Evolutionary conservation across 768 basidiomycete species (phyloP).

Genomic region (Pholiota microspora): DNA sequence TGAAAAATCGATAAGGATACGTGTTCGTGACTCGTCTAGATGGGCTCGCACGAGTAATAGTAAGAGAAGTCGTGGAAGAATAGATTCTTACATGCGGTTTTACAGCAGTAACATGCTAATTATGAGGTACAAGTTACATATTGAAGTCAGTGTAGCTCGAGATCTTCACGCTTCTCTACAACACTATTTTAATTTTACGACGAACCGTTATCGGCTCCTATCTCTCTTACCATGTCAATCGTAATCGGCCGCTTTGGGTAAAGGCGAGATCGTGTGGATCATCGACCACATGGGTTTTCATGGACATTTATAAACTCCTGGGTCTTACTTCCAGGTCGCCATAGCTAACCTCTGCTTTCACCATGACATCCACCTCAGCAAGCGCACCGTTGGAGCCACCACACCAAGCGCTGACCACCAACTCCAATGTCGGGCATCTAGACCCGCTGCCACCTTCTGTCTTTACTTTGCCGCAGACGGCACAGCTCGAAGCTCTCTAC

Average conservation of each 20-base stretch:
- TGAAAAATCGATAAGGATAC: background rate
- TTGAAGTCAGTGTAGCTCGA: background rate
- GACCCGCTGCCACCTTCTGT: slow-evolving; percentile 72
- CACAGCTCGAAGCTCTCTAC: slow-evolving; percentile 92
- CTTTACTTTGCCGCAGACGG: slow-evolving; percentile 85
- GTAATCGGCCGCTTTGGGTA: background rate
- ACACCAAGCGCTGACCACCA: slow-evolving; percentile 29
- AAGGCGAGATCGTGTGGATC: background rate
- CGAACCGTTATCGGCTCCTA: slow-evolving; percentile 4
- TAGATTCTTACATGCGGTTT: background rate
- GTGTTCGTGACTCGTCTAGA: background rate
- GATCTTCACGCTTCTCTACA: background rate
- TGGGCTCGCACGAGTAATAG: background rate
- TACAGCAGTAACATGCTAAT: background rate
- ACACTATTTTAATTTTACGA: background rate
- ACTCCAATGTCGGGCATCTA: slow-evolving; percentile 36
- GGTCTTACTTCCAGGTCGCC: background rate
- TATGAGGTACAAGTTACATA: background rate
- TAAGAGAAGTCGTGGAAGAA: background rate
- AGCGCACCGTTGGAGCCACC: slow-evolving; percentile 28
- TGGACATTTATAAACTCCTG: slow-evolving; percentile 3
- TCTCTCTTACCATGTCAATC: background rate
- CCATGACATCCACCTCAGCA: slow-evolving; percentile 2
- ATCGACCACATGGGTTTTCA: background rate
- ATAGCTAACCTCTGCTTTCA: background rate